phyloP scores from a whole-genome alignment of 2,329 filamentous ascomycete species.

The Phialocephala subalpina region DNA sequence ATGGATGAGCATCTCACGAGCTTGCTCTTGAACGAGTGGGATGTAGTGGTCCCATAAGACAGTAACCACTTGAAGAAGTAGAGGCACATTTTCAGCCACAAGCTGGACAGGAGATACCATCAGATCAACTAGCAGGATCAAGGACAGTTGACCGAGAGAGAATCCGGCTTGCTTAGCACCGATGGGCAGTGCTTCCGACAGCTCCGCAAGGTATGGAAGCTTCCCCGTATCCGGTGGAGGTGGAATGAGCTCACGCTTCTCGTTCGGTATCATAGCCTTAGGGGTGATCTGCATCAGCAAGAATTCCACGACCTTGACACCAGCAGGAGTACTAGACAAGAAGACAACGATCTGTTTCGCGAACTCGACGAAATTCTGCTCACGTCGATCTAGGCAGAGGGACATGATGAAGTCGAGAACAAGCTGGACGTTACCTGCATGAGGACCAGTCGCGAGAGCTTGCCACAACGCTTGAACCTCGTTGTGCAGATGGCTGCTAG shows the following conservation, averaged over 20 bases:
- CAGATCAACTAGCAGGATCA: constrained; percentile 93
- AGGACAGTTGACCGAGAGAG: constrained; percentile 88
- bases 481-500: constrained; percentile 87
- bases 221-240: constrained; percentile 76
- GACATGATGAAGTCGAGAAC: constrained; percentile 97
- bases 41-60: constrained; percentile 99
- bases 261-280: constrained; percentile 94
- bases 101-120: constrained; percentile 93
- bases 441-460: constrained; percentile 89
- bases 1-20: constrained; percentile 96
- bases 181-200: constrained; percentile 79
- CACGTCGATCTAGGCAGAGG: constrained; percentile 89
- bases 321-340: constrained; percentile 83
- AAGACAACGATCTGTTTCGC: constrained; percentile 99
- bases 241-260: constrained; percentile 75
- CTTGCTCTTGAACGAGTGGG: constrained; percentile 92
- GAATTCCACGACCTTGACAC: constrained; percentile 93
- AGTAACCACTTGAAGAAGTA: constrained; percentile 88
- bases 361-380: constrained; percentile 98
- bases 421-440: constrained; percentile 92
- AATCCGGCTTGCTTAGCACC: constrained; percentile 93
- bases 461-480: constrained; percentile 99
- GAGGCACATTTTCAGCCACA: constrained; percentile 79
- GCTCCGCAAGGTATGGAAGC: constrained; percentile 89
- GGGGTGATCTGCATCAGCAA: constrained; percentile 89